Conservation (phyloP, 73 alveolate genomes). For the Diophrys sp. region DNA sequence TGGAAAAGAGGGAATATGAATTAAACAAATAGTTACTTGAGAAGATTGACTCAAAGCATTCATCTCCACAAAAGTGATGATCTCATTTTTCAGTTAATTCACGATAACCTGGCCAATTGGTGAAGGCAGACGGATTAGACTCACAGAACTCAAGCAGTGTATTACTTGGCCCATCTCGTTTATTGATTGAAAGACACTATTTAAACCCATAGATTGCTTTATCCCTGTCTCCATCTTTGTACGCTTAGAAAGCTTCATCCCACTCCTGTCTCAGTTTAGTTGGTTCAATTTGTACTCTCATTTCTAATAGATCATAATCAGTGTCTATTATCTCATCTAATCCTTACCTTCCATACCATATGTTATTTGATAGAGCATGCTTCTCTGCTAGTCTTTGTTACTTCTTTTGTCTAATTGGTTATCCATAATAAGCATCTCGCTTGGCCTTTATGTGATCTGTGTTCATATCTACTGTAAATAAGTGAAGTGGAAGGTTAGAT, state of each 20-base stretch:
- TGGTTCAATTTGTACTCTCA: neutral
- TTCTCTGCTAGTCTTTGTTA: neutral
- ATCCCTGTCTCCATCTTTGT: neutral
- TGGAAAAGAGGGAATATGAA: too few relatives aligned
- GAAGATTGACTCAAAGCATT: too few relatives aligned
- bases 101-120: too few relatives aligned
- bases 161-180: slow-evolving; percentile 17
- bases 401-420: neutral
- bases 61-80: too few relatives aligned
- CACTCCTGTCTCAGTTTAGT: neutral
- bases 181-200: neutral
- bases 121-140: too few relatives aligned
- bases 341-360: neutral
- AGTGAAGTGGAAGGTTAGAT: neutral
- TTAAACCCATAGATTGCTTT: slow-evolving; percentile 1
- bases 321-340: neutral
- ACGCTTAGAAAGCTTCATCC: neutral
- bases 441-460: neutral
- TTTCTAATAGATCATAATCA: neutral
- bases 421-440: neutral
- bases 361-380: neutral
- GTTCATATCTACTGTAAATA: slow-evolving; percentile 9
- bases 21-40: too few relatives aligned
- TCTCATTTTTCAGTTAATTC: too few relatives aligned
- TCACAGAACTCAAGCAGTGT: neutral